Conservation (phyloP, 1,284 basidiomycete genomes). For the Malassezia nana region DNA sequence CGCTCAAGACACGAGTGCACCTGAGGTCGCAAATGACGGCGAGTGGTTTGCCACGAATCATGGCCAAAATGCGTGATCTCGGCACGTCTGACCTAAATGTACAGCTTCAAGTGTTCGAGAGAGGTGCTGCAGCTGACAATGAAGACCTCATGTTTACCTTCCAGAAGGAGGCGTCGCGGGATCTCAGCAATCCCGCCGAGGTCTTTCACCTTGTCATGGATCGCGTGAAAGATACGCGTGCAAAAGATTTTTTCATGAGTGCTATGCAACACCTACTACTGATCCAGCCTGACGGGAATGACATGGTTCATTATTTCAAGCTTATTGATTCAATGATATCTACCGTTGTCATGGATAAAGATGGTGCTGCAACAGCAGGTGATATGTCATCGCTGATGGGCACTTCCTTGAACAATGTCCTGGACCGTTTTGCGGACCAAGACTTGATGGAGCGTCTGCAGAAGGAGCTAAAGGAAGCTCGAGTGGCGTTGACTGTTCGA, state of each 20-base stretch:
- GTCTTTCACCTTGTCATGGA: conserved; percentile 72
- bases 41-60: conserved; percentile 66
- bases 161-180: conserved; percentile 65
- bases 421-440: conserved; percentile 81
- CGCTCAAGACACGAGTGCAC: conserved; percentile 67
- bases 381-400: conserved; percentile 73
- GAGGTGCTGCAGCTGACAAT: conserved; percentile 67
- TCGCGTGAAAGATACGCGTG: conserved; percentile 65
- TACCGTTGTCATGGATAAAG: conserved; percentile 78
- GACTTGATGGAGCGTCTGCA: conserved; percentile 71
- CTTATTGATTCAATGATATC: conserved; percentile 86
- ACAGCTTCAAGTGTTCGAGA: conserved; percentile 62
- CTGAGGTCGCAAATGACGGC: conserved; percentile 79
- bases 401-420: conserved; percentile 75
- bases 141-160: conserved; percentile 65
- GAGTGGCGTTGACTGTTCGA: conserved; percentile 66
- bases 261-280: conserved; percentile 85
- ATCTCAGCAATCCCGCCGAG: conserved; percentile 72
- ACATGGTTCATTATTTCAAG: conserved; percentile 75
- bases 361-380: conserved; percentile 59
- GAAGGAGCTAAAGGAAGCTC: conserved; percentile 64
- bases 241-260: conserved; percentile 76
- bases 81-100: conserved; percentile 59
- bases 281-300: conserved; percentile 68
- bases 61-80: conserved; percentile 63